A percentile compares a stretch with the other conserved stretches of the same genome.
phyloP scores from a whole-genome alignment of 2,329 filamentous ascomycete genomes.

The Zarea fungicola region DNA sequence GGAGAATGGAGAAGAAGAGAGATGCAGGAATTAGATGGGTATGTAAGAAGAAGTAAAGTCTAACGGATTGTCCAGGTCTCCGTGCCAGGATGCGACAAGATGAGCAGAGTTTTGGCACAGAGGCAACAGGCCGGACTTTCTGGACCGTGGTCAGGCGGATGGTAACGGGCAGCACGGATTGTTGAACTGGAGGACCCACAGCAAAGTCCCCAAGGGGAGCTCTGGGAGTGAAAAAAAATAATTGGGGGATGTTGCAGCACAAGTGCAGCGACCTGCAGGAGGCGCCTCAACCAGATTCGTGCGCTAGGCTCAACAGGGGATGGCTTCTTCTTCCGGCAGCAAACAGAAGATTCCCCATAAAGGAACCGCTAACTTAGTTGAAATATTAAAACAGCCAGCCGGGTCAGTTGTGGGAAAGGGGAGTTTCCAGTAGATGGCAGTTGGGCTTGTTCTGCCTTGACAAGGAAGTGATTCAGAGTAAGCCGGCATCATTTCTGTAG shows the following conservation, averaged over 20 bases:
- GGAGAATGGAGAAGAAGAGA: constrained; percentile 15
- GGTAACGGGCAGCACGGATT: constrained; percentile 7
- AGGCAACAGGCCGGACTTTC: not conserved
- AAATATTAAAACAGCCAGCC: constrained; percentile 3
- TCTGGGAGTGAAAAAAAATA: constrained; percentile 5
- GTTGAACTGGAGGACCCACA: constrained; percentile 14
- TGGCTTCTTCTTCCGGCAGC: not conserved
- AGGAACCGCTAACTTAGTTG: not conserved
- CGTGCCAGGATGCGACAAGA: constrained; percentile 18
- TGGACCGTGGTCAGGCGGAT: not conserved
- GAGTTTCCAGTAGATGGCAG: constrained; percentile 2
- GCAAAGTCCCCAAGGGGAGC: not conserved
- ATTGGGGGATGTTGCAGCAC: constrained; percentile 10
- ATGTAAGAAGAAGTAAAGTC: constrained; percentile 8
- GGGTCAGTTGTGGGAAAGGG: constrained; percentile 8
- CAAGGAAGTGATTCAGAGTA: too few relatives aligned
- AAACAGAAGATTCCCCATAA: not conserved
- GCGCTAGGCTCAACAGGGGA: constrained; percentile 26
- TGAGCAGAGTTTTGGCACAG: constrained; percentile 12
- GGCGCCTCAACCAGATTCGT: constrained; percentile 41
- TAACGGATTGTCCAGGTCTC: constrained; percentile 15
- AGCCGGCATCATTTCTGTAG: too few relatives aligned
- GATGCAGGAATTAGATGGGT: constrained; percentile 7
- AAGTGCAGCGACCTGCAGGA: constrained; percentile 19
- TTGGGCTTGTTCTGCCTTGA: too few relatives aligned